Base-by-base conservation (phyloP, 176 grass and related monocot species). In the Carex pumila region DNA sequence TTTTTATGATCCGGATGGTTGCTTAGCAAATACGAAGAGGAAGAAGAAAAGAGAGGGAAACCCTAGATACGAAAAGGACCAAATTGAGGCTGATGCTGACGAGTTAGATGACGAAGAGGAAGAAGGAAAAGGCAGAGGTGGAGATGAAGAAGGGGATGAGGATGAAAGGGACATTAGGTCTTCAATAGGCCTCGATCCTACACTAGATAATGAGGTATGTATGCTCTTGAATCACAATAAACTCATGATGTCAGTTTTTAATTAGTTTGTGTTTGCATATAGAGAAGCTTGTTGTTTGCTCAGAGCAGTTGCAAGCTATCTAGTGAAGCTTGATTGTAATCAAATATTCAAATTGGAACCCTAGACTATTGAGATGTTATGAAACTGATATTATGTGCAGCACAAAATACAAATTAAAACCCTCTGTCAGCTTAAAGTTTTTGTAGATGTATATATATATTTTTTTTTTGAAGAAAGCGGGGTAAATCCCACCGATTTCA, bases 111-210 rank as follows among this genome's bases (percentile, higher is more conserved):
- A 83, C 4, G 72, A 80, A 52, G 80, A 77, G 22, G 62, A 65
- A 15, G 64, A 41, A 47, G 36, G 8, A 13, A 82, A 47, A 0
- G 83, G 10, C 5, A n/a, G 34, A 0, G 84, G 19, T 18, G 64
- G 36, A 15, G 84, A 69, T 61, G 79, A 61, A 31, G 84, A 58
- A 72, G 84, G n/a, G 45, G 85, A 74, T 22, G 86, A 85, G 76
- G 94, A 97, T 4, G 94, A 85, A 30, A 89, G 92, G 17, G 89
- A 86, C 59, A 65, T 99, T 90, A 90, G 91, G 90, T 81, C 89
- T 92, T 94, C 87, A 7, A 91, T 96, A 22, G 97, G 93, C 36
- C 91, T 96, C 43, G 97, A 99, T 91, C 97, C 97, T 2, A 92
- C 97, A 31, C 87, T 96, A 53, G 97, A 99, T 89, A 68, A 86